phyloP scores from a whole-genome alignment of 1,284 basidiomycete genomes.

The Ustilago bromivora region DNA sequence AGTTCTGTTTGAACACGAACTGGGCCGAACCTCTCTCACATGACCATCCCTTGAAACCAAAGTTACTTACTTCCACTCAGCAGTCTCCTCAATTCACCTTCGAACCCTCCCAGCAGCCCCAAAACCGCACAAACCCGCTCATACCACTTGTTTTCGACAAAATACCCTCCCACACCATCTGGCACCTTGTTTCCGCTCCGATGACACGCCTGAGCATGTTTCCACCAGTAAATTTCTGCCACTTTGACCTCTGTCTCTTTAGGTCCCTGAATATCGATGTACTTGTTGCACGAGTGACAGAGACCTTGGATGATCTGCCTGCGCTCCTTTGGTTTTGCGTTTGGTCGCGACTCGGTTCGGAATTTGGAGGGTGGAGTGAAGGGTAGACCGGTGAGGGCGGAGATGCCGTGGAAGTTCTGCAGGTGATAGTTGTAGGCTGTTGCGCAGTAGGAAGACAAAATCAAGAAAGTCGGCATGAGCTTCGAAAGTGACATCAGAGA shows the following conservation, averaged over 20 bases:
- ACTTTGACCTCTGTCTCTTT: slow-evolving; percentile 45
- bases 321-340: slow-evolving; percentile 23
- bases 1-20: background rate
- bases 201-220: slow-evolving; percentile 49
- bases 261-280: slow-evolving; percentile 41
- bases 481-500: background rate
- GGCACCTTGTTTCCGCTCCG: slow-evolving; percentile 2
- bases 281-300: slow-evolving; percentile 45
- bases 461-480: background rate
- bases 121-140: slow-evolving; percentile 17
- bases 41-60: background rate
- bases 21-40: background rate
- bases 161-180: slow-evolving; percentile 22
- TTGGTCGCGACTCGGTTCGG: slow-evolving; percentile 6
- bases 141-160: slow-evolving; percentile 38
- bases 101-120: slow-evolving; percentile 18
- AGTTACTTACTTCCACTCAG: slow-evolving; percentile 13
- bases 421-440: slow-evolving; percentile 62
- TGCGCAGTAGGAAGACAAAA: background rate
- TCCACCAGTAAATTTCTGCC: slow-evolving; percentile 57
- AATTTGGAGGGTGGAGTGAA: slow-evolving; percentile 52
- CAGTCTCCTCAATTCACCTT: slow-evolving; percentile 26
- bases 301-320: slow-evolving; percentile 32
- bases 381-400: slow-evolving; percentile 36
- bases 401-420: slow-evolving; percentile 55